Base-by-base conservation (phyloP, 768 basidiomycete genomes). In the Cystobasidium ongulense region DNA sequence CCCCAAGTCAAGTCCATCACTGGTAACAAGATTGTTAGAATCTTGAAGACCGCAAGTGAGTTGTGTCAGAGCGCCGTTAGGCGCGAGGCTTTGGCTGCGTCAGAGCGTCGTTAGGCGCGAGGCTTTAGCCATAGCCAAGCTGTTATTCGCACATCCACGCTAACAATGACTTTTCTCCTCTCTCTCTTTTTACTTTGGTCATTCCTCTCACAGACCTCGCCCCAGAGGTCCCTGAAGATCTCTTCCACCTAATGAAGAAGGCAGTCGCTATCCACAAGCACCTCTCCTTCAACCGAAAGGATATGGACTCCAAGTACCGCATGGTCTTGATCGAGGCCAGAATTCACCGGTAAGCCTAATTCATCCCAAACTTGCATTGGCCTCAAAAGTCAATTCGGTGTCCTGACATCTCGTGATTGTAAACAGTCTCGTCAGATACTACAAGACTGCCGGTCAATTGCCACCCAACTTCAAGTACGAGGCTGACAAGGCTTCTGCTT, bases 191-290 rank as follows among this genome's bases (percentile, higher is more conserved):
- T 41, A 7, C 39, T 18, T 41, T 18, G 18, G 8, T 41, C 39
- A 7, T 41, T 41, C 39, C 39, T 41, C 39, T 8, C 8, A 27
- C 72, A 95, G 93, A 91, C 84, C 90, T 98, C 84, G 93, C 89
- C 82, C 93, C 95, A 80, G 86, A 88, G 84, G 91, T 98, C 85
- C 95, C 95, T 79, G 95, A 99, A 88, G 95, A 96, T 87, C 90
- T 97, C 76, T 96, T 92, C 90, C 89, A 92, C 87, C 89, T 96
- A 83, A 89, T 98, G 88, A 97, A 97, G 89, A 99, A 97, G 88
- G 95, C 95, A 82, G 93, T 99, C 81, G 86, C 91, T 80, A 92
- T 99, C 81, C 92, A 94, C 84, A 98, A 97, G 86, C 95, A 98
- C 84, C 87, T 99, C 79, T 92, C 96, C 84, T 86, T 87, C 80